Evolutionary conservation across 2,329 filamentous ascomycete genomes (phyloP).

Genomic region (Ceratocystis eucalypticola): DNA sequence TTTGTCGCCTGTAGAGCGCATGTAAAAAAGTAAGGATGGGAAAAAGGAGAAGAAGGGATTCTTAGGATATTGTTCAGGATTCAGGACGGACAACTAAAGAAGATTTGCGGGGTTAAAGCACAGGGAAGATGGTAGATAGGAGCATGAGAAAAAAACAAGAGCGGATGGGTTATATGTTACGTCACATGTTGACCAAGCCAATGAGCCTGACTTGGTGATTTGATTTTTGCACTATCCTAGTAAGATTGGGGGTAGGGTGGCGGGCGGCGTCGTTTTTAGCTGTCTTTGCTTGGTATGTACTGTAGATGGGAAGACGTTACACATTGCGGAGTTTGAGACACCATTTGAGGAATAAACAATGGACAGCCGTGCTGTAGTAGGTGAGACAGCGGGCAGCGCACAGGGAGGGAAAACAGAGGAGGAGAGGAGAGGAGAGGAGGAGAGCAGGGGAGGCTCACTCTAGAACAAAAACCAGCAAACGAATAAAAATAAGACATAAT

Average conservation of each 20-base stretch:
- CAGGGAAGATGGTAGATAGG: neutral
- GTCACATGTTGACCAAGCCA: neutral
- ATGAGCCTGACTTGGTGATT: no score
- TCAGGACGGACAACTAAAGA: conserved; percentile 7
- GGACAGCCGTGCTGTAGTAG: neutral
- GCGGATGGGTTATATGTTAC: neutral
- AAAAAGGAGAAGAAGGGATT: neutral
- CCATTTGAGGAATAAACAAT: neutral
- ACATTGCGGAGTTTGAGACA: neutral
- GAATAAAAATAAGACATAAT: neutral
- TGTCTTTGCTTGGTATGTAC: no score
- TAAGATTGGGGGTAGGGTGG: no score
- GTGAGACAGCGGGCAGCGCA: neutral
- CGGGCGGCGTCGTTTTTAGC: no score
- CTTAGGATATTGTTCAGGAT: neutral
- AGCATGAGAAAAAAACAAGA: neutral
- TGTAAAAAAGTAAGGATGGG: conserved; percentile 10
- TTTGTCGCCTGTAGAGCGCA: conserved; percentile 55
- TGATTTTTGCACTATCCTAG: no score
- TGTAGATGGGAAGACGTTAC: no score
- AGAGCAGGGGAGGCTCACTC: neutral
- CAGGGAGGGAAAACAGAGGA: neutral
- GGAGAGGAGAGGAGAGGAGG: neutral
- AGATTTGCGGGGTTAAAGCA: neutral
- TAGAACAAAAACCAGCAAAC: neutral